These are phyloP conservation scores for Leccinum disarticulatum DNA, from an alignment of 768 basidiomycete genomes.

Conservation along the genomic window DNA sequence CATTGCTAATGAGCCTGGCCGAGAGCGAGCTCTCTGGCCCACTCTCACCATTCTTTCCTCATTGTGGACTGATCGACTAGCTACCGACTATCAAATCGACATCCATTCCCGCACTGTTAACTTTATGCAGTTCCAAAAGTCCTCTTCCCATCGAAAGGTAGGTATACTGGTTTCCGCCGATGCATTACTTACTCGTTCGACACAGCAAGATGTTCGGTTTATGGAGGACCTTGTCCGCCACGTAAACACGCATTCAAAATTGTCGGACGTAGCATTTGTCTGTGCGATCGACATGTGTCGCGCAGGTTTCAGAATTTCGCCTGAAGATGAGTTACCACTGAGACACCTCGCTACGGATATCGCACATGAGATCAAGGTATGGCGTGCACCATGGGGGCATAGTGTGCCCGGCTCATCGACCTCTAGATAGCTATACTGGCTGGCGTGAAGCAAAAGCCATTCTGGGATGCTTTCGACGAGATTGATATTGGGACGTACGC, in stretches of 20 bases:
- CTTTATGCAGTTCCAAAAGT: conserved; percentile 32
- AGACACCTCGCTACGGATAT: conserved; percentile 67
- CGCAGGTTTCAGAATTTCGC: conserved; percentile 55
- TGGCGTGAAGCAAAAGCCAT: conserved; percentile 50
- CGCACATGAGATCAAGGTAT: conserved; percentile 78
- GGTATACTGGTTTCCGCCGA: neutral
- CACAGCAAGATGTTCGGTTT: conserved; percentile 50
- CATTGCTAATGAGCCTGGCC: conserved; percentile 41
- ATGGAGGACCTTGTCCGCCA: conserved; percentile 62
- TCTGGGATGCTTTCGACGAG: conserved; percentile 70
- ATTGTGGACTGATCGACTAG: conserved; percentile 71
- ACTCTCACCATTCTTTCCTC: conserved; percentile 73
- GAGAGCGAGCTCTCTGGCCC: conserved; percentile 72
- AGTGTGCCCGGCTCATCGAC: conserved; percentile 1
- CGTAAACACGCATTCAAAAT: conserved; percentile 51
- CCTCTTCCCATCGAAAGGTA: conserved; percentile 33
- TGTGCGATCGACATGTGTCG: conserved; percentile 79
- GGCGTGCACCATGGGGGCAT: conserved; percentile 21
- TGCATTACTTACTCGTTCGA: conserved; percentile 1
- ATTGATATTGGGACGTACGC: conserved; percentile 76
- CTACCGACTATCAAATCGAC: conserved; percentile 51
- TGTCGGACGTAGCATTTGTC: conserved; percentile 64
- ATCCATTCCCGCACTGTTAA: conserved; percentile 32
- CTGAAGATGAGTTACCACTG: conserved; percentile 60
- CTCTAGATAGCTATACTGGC: conserved; percentile 24